phyloP scores from a whole-genome alignment of 768 basidiomycete species.

The Tubosaeta sp. region DNA sequence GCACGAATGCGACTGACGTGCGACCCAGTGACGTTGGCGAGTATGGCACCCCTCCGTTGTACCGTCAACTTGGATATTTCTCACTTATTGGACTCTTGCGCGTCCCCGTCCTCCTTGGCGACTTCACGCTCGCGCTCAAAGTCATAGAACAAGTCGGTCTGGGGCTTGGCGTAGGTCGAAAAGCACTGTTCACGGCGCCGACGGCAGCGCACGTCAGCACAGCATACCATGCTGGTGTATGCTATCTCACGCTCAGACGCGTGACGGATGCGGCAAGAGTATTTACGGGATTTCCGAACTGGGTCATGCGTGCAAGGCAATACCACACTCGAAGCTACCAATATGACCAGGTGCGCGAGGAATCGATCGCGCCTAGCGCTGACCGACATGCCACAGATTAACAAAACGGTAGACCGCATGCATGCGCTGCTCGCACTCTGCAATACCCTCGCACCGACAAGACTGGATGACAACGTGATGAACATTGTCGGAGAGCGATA shows the following conservation, averaged over 20 bases:
- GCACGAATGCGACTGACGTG: not conserved
- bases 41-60: slow-evolving; percentile 85
- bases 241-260: slow-evolving; percentile 91
- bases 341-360: slow-evolving; percentile 74
- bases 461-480: slow-evolving; percentile 92
- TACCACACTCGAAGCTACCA: slow-evolving; percentile 97
- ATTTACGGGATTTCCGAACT: slow-evolving; percentile 89
- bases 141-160: slow-evolving; percentile 94
- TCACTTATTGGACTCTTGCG: slow-evolving; percentile 92
- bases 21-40: slow-evolving; percentile 77
- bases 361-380: not conserved
- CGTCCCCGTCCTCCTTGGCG: slow-evolving; percentile 93
- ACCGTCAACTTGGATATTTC: slow-evolving; percentile 96
- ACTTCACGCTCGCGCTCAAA: slow-evolving; percentile 91
- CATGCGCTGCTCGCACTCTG: slow-evolving; percentile 94
- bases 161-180: slow-evolving; percentile 86
- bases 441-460: slow-evolving; percentile 86
- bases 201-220: slow-evolving; percentile 96
- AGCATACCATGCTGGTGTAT: slow-evolving; percentile 95
- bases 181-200: slow-evolving; percentile 89
- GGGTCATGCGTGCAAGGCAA: slow-evolving; percentile 93
- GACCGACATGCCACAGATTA: slow-evolving; percentile 54
- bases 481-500: slow-evolving; percentile 90
- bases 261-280: slow-evolving; percentile 95
- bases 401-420: slow-evolving; percentile 97